Evolutionary conservation across 2,329 filamentous ascomycete species (phyloP).

Genomic region (Raffaelea albimanens): DNA sequence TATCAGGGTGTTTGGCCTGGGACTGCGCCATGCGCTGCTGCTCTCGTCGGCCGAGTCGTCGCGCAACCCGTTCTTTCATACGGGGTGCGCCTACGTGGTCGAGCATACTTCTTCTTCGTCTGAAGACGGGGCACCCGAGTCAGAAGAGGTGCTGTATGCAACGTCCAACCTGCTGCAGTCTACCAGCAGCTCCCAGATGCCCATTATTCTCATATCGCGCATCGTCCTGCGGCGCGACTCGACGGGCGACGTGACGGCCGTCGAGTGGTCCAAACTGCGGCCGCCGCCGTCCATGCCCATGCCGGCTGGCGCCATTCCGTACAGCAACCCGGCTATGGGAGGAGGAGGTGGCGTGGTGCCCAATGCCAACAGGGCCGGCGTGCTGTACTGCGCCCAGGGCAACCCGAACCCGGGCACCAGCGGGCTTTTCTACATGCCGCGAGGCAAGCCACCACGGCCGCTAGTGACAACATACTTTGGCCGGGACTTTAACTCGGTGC

Average conservation of each 20-base stretch:
- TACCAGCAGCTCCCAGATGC: conserved; percentile 24
- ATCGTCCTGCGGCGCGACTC: conserved; percentile 22
- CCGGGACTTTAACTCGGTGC: conserved; percentile 36
- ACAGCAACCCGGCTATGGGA: conserved; percentile 15
- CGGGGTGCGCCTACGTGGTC: conserved; percentile 31
- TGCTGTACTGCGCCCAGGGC: conserved; percentile 19
- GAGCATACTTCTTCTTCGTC: no score
- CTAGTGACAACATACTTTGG: conserved; percentile 34
- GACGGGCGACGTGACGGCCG: conserved; percentile 18
- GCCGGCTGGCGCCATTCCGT: conserved; percentile 54
- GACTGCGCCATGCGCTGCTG: conserved; percentile 28
- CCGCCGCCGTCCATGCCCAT: conserved; percentile 33
- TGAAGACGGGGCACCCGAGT: no score
- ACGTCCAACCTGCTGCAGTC: conserved; percentile 34
- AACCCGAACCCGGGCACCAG: conserved; percentile 20
- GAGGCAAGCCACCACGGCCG: conserved; percentile 20
- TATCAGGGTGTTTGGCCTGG: conserved; percentile 21
- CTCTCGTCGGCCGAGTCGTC: conserved; percentile 29
- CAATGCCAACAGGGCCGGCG: conserved; percentile 4
- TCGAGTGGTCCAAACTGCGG: conserved; percentile 31
- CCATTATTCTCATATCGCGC: conserved; percentile 35
- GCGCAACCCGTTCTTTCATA: conserved; percentile 35
- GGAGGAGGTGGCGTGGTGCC: not conserved
- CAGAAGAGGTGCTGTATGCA: conserved; percentile 31
- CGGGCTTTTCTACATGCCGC: conserved; percentile 26